Percentiles rank a stretch among this genome's conserved stretches.
Conservation (phyloP, 164 flowering plant species). For the Vitis cinerea region DNA sequence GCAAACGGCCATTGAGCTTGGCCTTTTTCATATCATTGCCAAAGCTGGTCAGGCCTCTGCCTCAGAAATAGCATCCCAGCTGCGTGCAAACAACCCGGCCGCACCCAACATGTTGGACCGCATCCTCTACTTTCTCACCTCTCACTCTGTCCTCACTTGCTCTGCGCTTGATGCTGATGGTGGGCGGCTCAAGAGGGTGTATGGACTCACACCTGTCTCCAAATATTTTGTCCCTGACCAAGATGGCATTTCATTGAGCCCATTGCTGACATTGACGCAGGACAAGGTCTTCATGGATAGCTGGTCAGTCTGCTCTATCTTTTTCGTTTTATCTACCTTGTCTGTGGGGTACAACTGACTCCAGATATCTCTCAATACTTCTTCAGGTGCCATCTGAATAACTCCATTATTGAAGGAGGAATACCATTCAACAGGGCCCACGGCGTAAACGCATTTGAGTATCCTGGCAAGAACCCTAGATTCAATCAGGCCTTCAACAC, state of each 20-base stretch:
- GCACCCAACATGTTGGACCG: constrained; percentile 28
- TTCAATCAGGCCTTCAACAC: constrained; percentile 28
- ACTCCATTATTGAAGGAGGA: constrained; percentile 41
- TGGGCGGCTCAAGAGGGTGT: constrained; percentile 10
- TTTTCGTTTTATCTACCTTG: no score
- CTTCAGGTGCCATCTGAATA: constrained; percentile 26
- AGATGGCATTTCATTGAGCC: constrained; percentile 23
- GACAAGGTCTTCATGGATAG: constrained; percentile 33
- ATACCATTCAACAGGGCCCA: constrained; percentile 35
- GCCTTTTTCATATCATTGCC: constrained; percentile 20
- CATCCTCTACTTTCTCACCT: constrained; percentile 16
- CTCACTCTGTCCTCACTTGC: constrained; percentile 24
- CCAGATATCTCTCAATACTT: background rate
- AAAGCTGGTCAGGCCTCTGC: constrained; percentile 19
- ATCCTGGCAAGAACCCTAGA: constrained; percentile 16
- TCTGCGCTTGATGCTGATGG: background rate
- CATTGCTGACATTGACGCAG: constrained; percentile 7
- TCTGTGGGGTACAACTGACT: no score
- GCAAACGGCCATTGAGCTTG: constrained; percentile 20
- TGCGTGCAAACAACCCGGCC: constrained; percentile 14
- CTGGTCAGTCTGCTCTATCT: constrained; percentile 22
- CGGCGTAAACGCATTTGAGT: constrained; percentile 29
- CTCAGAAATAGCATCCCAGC: constrained; percentile 12
- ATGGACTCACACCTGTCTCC: constrained; percentile 12
- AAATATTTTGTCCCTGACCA: constrained; percentile 17